A percentile compares a stretch with the other conserved stretches of the same genome.
Conservation (phyloP, 2,329 filamentous ascomycete species). For the Lasiodiplodia theobromae region DNA sequence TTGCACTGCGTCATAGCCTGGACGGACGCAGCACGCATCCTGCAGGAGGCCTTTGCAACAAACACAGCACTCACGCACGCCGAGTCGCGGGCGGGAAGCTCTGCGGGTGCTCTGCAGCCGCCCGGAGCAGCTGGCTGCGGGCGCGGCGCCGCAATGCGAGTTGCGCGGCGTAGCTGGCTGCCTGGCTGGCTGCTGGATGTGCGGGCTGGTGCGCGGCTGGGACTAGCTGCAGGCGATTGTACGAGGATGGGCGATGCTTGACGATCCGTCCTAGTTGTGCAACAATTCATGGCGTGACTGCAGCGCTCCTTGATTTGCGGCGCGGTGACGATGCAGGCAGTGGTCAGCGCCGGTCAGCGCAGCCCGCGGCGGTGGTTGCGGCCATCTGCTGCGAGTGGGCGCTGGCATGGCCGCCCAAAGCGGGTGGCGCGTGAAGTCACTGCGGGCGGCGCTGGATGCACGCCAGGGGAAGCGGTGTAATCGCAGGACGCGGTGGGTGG, state of each 20-base stretch:
- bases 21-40: conserved; percentile 19
- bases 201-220: conserved; percentile 13
- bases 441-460: conserved; percentile 1
- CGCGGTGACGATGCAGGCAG: neutral
- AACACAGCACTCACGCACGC: conserved; percentile 6
- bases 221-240: conserved; percentile 20
- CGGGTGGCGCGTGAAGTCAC: conserved; percentile 22
- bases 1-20: conserved; percentile 12
- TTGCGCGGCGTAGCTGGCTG: neutral
- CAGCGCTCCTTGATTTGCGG: conserved; percentile 20
- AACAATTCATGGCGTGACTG: conserved; percentile 20
- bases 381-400: neutral
- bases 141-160: neutral
- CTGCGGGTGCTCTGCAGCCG: conserved; percentile 8
- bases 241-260: conserved; percentile 17
- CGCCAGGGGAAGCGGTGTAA: conserved; percentile 22
- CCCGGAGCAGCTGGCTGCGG: neutral
- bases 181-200: conserved; percentile 14
- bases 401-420: conserved; percentile 8
- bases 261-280: conserved; percentile 18
- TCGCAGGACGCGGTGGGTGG: neutral
- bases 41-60: conserved; percentile 17
- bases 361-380: neutral
- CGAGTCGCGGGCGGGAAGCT: conserved; percentile 15
- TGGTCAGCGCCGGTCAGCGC: conserved; percentile 18